phyloP scores from a whole-genome alignment of 306 rosid genomes.

The Trichosanthes cucumerina region DNA sequence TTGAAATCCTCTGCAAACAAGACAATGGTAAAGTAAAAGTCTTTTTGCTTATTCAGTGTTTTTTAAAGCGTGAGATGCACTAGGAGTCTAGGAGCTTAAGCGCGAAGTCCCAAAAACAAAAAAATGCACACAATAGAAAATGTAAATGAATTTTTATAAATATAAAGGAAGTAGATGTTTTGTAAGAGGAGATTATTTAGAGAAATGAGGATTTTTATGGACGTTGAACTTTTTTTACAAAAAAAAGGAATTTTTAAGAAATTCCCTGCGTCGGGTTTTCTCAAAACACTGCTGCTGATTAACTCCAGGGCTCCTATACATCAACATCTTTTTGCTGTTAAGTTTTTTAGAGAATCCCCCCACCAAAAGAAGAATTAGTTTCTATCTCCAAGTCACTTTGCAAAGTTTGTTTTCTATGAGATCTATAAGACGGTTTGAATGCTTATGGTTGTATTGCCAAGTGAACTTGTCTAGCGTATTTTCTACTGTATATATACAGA shows the following conservation, averaged over 20 bases:
- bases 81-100: too few species aligned
- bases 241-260: too few species aligned
- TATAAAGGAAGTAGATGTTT: not conserved
- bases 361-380: not conserved
- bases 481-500: conserved; percentile 30
- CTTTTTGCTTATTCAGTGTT: not conserved
- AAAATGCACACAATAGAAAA: not conserved
- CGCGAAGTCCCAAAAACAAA: not conserved
- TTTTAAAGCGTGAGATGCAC: not conserved
- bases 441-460: not conserved
- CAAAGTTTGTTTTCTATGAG: not conserved
- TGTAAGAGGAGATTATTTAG: not conserved
- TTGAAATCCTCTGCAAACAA: not conserved
- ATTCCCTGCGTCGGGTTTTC: not conserved
- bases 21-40: not conserved
- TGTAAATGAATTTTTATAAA: not conserved
- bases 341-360: not conserved
- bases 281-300: not conserved
- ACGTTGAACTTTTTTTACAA: not conserved
- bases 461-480: not conserved
- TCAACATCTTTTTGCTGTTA: not conserved
- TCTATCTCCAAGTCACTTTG: not conserved
- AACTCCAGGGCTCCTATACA: not conserved
- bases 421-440: not conserved
- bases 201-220: not conserved